Conservation (phyloP, 192 early-diverging fungal genomes). For the Podochytrium sp. region DNA sequence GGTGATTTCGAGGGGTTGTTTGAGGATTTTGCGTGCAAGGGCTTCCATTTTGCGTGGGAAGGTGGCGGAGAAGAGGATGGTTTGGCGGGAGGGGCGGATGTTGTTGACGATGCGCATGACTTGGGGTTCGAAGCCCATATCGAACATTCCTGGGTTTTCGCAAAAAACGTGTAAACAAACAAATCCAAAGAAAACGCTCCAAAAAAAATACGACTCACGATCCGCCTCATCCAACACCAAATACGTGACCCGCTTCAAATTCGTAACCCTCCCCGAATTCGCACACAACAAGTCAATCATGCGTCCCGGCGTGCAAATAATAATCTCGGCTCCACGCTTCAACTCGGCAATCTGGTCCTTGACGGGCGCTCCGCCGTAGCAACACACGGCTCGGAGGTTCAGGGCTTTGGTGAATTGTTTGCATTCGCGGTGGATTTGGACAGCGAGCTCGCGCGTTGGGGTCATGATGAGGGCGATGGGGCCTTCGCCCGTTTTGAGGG, state of each 20-base stretch:
- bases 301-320: conserved; percentile 94
- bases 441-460: conserved; percentile 78
- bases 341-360: conserved; percentile 67
- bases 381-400: conserved; percentile 84
- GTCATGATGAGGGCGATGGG: conserved; percentile 74
- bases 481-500: conserved; percentile 47
- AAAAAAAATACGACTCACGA: conserved; percentile 43
- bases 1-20: conserved; percentile 90
- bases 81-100: conserved; percentile 84
- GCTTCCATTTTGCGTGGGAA: conserved; percentile 97
- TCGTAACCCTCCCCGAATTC: conserved; percentile 79
- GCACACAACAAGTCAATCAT: conserved; percentile 90
- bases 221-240: conserved; percentile 97
- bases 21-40: conserved; percentile 88
- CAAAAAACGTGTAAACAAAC: too few species aligned
- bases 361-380: conserved; percentile 87
- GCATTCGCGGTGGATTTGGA: conserved; percentile 87
- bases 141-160: conserved; percentile 76
- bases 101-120: conserved; percentile 95
- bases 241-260: conserved; percentile 87
- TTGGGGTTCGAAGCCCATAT: conserved; percentile 98
- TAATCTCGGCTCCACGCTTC: conserved; percentile 61
- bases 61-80: conserved; percentile 92
- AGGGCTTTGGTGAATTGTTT: conserved; percentile 86
- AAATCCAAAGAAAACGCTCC: background rate